Conservation (phyloP, 2,329 filamentous ascomycete genomes). For the Hymenoscyphus fructigenus region DNA sequence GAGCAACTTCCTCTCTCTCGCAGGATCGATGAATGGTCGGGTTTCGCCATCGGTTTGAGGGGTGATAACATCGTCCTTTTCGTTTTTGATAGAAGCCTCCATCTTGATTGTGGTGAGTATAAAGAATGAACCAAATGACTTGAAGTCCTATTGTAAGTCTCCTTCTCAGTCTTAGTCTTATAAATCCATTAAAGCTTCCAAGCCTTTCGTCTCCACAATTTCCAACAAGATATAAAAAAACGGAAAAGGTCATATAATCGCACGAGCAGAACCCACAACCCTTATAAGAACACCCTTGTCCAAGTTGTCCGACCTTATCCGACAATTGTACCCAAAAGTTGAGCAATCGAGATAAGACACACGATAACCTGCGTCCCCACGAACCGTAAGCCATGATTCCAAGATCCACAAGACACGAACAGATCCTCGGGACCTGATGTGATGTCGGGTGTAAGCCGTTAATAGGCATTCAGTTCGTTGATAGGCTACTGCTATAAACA, state of each 20-base stretch:
- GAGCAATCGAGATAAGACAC: neutral
- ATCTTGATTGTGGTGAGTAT: neutral
- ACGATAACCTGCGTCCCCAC: neutral
- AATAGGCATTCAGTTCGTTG: neutral
- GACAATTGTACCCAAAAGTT: neutral
- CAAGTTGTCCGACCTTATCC: neutral
- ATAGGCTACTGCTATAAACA: neutral
- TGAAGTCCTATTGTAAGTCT: neutral
- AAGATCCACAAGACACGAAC: neutral
- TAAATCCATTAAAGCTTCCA: neutral
- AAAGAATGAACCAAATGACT: neutral
- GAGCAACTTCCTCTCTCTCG: constrained; percentile 46
- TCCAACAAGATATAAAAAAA: neutral
- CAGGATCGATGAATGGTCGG: constrained; percentile 41
- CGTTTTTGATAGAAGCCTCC: constrained; percentile 22
- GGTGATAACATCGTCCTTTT: neutral
- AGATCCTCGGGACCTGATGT: neutral
- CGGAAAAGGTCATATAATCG: neutral
- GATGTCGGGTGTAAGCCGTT: neutral
- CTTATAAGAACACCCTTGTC: neutral
- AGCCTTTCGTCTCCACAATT: neutral
- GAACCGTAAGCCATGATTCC: neutral
- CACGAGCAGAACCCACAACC: neutral
- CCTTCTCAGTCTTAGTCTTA: neutral
- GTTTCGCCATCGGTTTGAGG: neutral